Percentiles rank a stretch among this genome's conserved stretches.
Evolutionary conservation across 768 basidiomycete genomes (phyloP).

Genomic region (Mycena vulgaris): DNA sequence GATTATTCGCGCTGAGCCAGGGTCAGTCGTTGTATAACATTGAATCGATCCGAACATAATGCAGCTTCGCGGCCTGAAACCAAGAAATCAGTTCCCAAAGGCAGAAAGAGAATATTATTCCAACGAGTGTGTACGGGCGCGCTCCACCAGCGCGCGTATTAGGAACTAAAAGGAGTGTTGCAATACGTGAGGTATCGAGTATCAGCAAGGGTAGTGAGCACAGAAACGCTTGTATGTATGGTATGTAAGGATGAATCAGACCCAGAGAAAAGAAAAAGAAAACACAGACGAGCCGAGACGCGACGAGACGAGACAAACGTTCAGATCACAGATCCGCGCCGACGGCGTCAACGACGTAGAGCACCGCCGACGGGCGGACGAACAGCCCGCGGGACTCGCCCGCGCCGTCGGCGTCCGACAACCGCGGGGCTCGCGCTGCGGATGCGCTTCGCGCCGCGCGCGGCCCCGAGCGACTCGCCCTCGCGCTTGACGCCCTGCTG

Average conservation of each 20-base stretch:
- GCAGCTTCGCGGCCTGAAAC: too few species aligned
- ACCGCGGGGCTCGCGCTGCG: conserved; percentile 79
- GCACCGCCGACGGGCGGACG: conserved; percentile 87
- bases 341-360: conserved; percentile 90
- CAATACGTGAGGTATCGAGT: conserved; percentile 34
- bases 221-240: conserved; percentile 30
- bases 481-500: conserved; percentile 52
- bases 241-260: conserved; percentile 9
- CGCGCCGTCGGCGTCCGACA: conserved; percentile 63
- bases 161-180: conserved; percentile 35
- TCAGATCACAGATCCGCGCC: conserved; percentile 69
- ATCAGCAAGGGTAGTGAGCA: conserved; percentile 1
- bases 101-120: conserved; percentile 12
- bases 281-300: too few species aligned
- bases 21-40: too few species aligned
- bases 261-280: conserved; percentile 9
- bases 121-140: conserved; percentile 32
- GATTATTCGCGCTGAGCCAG: too few species aligned
- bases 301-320: background rate
- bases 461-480: conserved; percentile 60
- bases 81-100: too few species aligned
- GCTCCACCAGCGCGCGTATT: conserved; percentile 23
- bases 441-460: conserved; percentile 78
- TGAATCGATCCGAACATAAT: too few species aligned
- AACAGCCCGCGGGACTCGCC: conserved; percentile 83